Conservation (phyloP, 352 stramenopile species). For the Pythium aquatile region DNA sequence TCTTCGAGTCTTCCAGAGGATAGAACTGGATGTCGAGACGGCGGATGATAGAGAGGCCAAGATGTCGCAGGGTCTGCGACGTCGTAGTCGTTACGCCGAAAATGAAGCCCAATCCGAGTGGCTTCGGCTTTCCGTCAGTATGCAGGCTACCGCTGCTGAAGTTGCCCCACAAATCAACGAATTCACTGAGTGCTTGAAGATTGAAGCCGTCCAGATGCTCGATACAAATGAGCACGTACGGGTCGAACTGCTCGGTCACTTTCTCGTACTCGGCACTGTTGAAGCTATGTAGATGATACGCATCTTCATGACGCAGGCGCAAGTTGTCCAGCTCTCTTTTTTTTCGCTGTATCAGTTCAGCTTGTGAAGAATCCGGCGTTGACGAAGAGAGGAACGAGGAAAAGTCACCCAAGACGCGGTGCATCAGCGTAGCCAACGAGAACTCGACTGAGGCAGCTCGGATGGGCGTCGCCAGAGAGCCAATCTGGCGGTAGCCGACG, state of each 20-base stretch:
- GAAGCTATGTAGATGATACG: conserved; percentile 24
- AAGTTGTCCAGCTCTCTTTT: conserved; percentile 1
- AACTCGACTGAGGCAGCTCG: conserved; percentile 42
- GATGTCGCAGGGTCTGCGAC: conserved; percentile 60
- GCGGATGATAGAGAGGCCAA: conserved; percentile 53
- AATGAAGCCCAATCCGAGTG: conserved; percentile 48
- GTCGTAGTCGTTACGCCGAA: conserved; percentile 66
- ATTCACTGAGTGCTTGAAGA: conserved; percentile 57
- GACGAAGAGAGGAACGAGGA: background rate
- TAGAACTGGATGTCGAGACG: conserved; percentile 77
- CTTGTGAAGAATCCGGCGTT: background rate
- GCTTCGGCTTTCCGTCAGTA: conserved; percentile 9
- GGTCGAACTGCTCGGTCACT: conserved; percentile 12
- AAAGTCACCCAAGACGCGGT: conserved; percentile 33
- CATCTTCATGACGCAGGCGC: conserved; percentile 15
- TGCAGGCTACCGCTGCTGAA: conserved; percentile 27
- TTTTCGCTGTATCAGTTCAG: conserved; percentile 5
- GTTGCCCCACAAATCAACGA: conserved; percentile 72
- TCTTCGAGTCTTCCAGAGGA: conserved; percentile 69
- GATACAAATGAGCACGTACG: conserved; percentile 71
- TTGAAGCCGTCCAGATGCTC: conserved; percentile 71
- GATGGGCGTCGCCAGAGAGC: background rate
- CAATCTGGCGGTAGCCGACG: conserved; percentile 20
- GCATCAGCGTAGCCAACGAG: conserved; percentile 48
- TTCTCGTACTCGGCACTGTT: conserved; percentile 10